These are phyloP conservation scores for Pontederia crassipes DNA, from an alignment of 176 grass and related monocot genomes.

Conservation along the genomic window DNA sequence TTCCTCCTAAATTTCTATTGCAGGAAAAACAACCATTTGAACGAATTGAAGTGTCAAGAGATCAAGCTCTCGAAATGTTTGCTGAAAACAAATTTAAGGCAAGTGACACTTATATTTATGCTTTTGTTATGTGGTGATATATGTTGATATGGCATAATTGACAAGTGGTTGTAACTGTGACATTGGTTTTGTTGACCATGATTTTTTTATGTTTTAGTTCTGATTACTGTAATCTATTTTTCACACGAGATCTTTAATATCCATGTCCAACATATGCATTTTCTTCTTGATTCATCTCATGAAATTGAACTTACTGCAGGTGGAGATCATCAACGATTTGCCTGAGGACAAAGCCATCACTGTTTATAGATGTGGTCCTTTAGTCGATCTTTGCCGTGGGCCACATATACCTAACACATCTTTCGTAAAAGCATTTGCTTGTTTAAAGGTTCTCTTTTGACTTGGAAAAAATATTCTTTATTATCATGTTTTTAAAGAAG, in stretches of 20 bases:
- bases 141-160: neutral
- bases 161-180: too few species aligned
- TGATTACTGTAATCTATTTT: too few species aligned
- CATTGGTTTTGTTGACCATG: too few species aligned
- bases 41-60: slow-evolving; percentile 89
- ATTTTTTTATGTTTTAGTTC: too few species aligned
- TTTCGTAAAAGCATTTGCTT: slow-evolving; percentile 94
- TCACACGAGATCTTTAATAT: neutral
- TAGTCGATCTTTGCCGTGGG: slow-evolving; percentile 96
- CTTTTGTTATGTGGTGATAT: neutral
- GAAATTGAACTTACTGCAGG: slow-evolving; percentile 37
- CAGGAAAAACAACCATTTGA: slow-evolving; percentile 98
- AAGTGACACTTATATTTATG: slow-evolving; percentile 10
- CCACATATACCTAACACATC: slow-evolving; percentile 95
- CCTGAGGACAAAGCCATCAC: slow-evolving; percentile 97
- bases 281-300: neutral
- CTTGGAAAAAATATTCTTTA: slow-evolving; percentile 1
- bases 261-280: neutral
- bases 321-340: slow-evolving; percentile 96
- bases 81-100: slow-evolving; percentile 95
- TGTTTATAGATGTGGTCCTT: slow-evolving; percentile 89
- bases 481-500: slow-evolving; percentile 4
- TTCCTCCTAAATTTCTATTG: slow-evolving; percentile 13
- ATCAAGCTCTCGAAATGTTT: slow-evolving; percentile 86
- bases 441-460: slow-evolving; percentile 61